Evolutionary conservation across 2,329 filamentous ascomycete species (phyloP).

Genomic region (Thielaviopsis euricoi): DNA sequence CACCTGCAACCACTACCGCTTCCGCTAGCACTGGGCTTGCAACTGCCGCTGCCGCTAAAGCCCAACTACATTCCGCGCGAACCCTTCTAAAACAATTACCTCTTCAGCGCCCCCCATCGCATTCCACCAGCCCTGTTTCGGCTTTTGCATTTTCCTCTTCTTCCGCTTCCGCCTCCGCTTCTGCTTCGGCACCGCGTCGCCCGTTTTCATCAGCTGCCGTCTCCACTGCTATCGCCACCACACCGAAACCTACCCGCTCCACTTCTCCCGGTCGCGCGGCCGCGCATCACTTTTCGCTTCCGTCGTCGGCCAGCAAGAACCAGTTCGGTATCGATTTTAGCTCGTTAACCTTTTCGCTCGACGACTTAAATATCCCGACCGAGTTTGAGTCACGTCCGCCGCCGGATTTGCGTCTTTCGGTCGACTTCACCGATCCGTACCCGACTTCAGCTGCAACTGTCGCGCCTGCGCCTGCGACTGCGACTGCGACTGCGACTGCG

Average conservation of each 20-base stretch:
- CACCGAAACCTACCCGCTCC: neutral
- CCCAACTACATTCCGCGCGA: neutral
- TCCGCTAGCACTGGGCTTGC: neutral
- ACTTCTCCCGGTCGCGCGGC: neutral
- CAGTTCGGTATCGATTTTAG: constrained; percentile 7
- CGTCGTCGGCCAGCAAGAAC: constrained; percentile 8
- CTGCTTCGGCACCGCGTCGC: too few relatives aligned
- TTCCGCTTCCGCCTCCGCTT: neutral
- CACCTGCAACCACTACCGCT: neutral
- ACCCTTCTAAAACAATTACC: neutral
- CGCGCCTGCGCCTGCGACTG: neutral
- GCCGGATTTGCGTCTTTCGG: neutral
- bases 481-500: neutral
- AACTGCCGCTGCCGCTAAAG: neutral
- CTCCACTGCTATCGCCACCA: neutral
- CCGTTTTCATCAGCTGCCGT: neutral
- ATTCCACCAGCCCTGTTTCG: neutral
- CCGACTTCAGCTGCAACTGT: neutral
- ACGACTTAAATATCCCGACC: constrained; percentile 4
- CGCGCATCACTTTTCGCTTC: constrained; percentile 10
- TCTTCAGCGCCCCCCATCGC: neutral
- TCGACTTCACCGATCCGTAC: neutral
- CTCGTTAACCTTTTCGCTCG: constrained; percentile 4
- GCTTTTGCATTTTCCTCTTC: neutral
- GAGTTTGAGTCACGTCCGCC: constrained; percentile 1